Evolutionary conservation across 1,284 basidiomycete genomes (phyloP).

Genomic region (Stereum hirsutum): DNA sequence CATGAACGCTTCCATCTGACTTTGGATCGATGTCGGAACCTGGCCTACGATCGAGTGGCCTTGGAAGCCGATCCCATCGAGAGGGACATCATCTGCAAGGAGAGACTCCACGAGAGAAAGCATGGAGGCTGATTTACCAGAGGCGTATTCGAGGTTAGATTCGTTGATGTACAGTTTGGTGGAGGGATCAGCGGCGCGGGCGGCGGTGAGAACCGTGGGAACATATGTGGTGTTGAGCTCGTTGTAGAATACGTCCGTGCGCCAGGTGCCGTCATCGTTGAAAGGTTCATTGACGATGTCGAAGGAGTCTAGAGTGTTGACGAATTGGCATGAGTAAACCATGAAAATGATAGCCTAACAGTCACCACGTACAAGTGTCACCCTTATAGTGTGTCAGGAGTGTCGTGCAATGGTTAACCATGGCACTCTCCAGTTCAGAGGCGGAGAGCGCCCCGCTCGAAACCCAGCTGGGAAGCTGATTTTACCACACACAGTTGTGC

Average conservation of each 20-base stretch:
- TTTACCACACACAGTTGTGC: slow-evolving; percentile 49
- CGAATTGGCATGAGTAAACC: background rate
- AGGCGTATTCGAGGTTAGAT: slow-evolving; percentile 37
- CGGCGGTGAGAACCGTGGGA: slow-evolving; percentile 32
- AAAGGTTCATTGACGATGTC: slow-evolving; percentile 41
- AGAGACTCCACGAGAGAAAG: slow-evolving; percentile 34
- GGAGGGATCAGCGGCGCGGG: slow-evolving; percentile 34
- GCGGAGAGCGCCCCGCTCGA: slow-evolving; percentile 31
- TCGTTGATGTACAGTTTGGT: slow-evolving; percentile 41
- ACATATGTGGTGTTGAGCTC: slow-evolving; percentile 35
- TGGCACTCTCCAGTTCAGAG: slow-evolving; percentile 30
- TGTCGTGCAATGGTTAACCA: slow-evolving; percentile 36
- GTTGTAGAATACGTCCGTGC: slow-evolving; percentile 36
- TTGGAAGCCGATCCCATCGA: slow-evolving; percentile 42
- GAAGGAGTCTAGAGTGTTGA: slow-evolving; percentile 16
- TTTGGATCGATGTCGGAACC: slow-evolving; percentile 27
- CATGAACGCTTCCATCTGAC: slow-evolving; percentile 35
- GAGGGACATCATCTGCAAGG: slow-evolving; percentile 29
- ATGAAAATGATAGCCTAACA: background rate
- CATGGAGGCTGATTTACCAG: slow-evolving; percentile 34
- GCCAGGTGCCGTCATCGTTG: slow-evolving; percentile 49
- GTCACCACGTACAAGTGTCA: slow-evolving; percentile 31
- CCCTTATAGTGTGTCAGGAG: slow-evolving; percentile 40
- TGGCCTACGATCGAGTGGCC: slow-evolving; percentile 41
- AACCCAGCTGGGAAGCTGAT: slow-evolving; percentile 44